phyloP scores from a whole-genome alignment of 805 yeast species.

The Pichia manshurica region DNA sequence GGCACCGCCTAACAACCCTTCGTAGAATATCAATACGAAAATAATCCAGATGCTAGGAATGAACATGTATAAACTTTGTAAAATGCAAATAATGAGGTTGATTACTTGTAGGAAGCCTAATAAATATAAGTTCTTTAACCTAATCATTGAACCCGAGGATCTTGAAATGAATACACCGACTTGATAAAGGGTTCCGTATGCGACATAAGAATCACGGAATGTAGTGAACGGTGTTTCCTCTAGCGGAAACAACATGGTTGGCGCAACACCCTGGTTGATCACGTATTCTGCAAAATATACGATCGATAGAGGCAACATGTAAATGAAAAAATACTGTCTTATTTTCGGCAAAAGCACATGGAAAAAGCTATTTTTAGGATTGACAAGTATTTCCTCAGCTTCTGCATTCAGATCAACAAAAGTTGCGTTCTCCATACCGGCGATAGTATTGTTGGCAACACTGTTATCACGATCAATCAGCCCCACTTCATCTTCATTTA shows the following conservation, averaged over 20 bases:
- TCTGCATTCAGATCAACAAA: not conserved
- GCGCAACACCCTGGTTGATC: conserved; percentile 88
- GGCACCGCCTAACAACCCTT: conserved; percentile 86
- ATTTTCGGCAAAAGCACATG: conserved; percentile 30
- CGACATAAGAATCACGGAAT: conserved; percentile 83
- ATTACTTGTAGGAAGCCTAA: conserved; percentile 62
- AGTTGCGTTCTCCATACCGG: not conserved
- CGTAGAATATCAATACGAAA: conserved; percentile 67
- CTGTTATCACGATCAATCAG: not conserved
- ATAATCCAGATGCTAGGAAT: conserved; percentile 58
- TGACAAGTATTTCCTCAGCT: not conserved
- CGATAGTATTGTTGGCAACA: not conserved
- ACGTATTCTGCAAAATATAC: conserved; percentile 85
- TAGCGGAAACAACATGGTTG: conserved; percentile 76
- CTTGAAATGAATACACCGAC: conserved; percentile 89
- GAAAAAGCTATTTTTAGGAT: conserved; percentile 17
- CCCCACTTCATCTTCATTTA: not conserved
- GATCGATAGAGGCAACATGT: conserved; percentile 75
- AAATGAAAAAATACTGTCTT: conserved; percentile 49
- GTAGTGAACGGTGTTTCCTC: conserved; percentile 61
- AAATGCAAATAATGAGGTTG: conserved; percentile 53
- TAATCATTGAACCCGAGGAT: conserved; percentile 64
- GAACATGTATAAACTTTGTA: conserved; percentile 58
- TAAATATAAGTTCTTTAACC: conserved; percentile 53
- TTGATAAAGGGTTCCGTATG: conserved; percentile 86